phyloP scores from a whole-genome alignment of 2,329 filamentous ascomycete genomes.

The Exophiala sp. region DNA sequence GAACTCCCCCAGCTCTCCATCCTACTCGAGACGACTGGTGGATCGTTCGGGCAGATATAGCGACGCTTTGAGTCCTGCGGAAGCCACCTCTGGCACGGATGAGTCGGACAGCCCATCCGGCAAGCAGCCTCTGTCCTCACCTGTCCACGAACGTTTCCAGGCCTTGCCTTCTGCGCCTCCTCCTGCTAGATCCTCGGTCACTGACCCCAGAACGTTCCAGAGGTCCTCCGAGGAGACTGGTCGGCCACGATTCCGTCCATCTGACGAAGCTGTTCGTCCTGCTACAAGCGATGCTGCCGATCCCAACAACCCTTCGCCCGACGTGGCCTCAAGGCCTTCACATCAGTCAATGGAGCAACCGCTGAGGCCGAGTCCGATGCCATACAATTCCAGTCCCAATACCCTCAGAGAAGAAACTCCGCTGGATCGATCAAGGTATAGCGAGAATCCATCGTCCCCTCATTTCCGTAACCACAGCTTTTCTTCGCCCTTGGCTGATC shows the following conservation, averaged over 20 bases:
- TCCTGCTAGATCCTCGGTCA: not conserved
- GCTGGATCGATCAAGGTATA: constrained; percentile 10
- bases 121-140: constrained; percentile 16
- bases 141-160: constrained; percentile 9
- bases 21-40: constrained; percentile 18
- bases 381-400: not conserved
- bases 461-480: constrained; percentile 19
- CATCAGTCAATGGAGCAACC: not conserved
- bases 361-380: constrained; percentile 6
- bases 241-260: constrained; percentile 13
- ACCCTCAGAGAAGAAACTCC: constrained; percentile 8
- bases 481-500: constrained; percentile 7
- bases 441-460: constrained; percentile 18
- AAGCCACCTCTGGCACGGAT: constrained; percentile 18
- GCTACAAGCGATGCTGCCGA: constrained; percentile 22
- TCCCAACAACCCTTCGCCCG: not conserved
- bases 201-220: constrained; percentile 9
- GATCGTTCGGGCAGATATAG: constrained; percentile 20
- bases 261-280: constrained; percentile 21
- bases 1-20: constrained; percentile 24
- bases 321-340: not conserved
- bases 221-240: constrained; percentile 22
- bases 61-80: constrained; percentile 20
- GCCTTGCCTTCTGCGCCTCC: constrained; percentile 8
- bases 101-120: constrained; percentile 23